Percentiles rank a stretch among this genome's conserved stretches.
Evolutionary conservation across 306 rosid genomes (phyloP).

Genomic region (Castanea mollissima): DNA sequence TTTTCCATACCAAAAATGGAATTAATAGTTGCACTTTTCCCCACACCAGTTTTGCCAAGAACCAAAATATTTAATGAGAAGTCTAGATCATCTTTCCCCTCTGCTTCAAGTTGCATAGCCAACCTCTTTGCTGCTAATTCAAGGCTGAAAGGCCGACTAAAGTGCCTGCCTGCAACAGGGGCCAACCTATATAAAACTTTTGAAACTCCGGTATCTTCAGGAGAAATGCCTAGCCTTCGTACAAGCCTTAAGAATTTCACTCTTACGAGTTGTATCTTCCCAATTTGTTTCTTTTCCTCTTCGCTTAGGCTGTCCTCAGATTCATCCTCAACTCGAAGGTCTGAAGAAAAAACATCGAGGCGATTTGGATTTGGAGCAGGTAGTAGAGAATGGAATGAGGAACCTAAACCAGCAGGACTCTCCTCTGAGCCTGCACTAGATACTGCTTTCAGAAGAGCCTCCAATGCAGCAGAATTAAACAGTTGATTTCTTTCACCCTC

Average conservation of each 20-base stretch:
- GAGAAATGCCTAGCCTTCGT: constrained; percentile 38
- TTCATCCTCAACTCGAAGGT: constrained; percentile 18
- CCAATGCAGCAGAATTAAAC: constrained; percentile 7
- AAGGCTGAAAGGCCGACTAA: constrained; percentile 32
- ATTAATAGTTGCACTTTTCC: constrained; percentile 65
- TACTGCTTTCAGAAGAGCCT: constrained; percentile 26
- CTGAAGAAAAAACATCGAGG: neutral
- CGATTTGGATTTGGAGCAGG: neutral
- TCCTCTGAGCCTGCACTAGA: constrained; percentile 20
- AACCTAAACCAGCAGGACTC: constrained; percentile 22
- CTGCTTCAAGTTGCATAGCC: constrained; percentile 50
- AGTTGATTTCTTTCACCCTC: constrained; percentile 22
- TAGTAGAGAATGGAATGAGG: constrained; percentile 7
- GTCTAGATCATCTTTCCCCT: constrained; percentile 40
- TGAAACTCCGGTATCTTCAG: constrained; percentile 42
- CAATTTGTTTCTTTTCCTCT: constrained; percentile 36
- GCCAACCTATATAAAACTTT: constrained; percentile 43
- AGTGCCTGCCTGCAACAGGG: constrained; percentile 34
- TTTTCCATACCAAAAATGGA: constrained; percentile 46
- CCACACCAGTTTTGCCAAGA: constrained; percentile 64
- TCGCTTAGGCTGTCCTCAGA: constrained; percentile 22
- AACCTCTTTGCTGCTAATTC: constrained; percentile 42
- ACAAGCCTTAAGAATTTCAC: constrained; percentile 49
- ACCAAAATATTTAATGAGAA: constrained; percentile 53
- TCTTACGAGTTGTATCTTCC: constrained; percentile 31